Evolutionary conservation across 2,329 filamentous ascomycete species (phyloP), one percentile per base, ranked within the genome.

Genomic region (Neurospora crassa): DNA sequence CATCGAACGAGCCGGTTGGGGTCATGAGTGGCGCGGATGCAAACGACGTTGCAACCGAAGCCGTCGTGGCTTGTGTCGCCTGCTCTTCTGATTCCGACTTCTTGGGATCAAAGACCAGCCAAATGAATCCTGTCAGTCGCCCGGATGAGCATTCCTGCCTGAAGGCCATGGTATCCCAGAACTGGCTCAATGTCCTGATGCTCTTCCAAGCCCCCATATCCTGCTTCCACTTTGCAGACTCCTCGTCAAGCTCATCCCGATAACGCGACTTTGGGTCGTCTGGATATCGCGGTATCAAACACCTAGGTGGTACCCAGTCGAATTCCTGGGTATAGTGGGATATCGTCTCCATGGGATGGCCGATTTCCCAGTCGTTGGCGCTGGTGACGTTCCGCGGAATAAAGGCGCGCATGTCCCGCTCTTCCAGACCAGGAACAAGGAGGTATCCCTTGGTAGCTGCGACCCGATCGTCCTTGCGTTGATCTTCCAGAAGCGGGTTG

Each of bases 141-240:
- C 96, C 96, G 42, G 94, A 93, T 0, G 94, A 97, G 78, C 96
- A 99, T 78, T 99, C 96, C 79, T 98, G 96, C 71, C 96, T 87
- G 78, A 92, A 98, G 0, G 94, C 91, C 95, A 99, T 98, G 87
- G 97, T 92, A 73, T 99, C 96, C 96, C 96, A 99, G 78, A 99
- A 99, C 75, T 94, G 90, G n/a, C 94, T 92, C 53, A 99, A 83
- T 0, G 89, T 92, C 78, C 87, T 90, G 34, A 97, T 90, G 72
- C 91, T 94, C 78, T 90, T 92, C 96, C 96, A 99, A 71, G 88
- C 85, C 0, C 92, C 92, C 3, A 83, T 82, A 37, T 83, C 85
- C 74, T 88, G 87, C 74, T 86, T 82, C 1, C 87, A 84, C 40
- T 88, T 88, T 0, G 88, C 86, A 0, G 92, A 86, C 78, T 96